A percentile compares a stretch with the other conserved stretches of the same genome.
These are phyloP conservation scores for Tanacetum coccineum DNA, from an alignment of 129 eudicot species.

Conservation along the genomic window DNA sequence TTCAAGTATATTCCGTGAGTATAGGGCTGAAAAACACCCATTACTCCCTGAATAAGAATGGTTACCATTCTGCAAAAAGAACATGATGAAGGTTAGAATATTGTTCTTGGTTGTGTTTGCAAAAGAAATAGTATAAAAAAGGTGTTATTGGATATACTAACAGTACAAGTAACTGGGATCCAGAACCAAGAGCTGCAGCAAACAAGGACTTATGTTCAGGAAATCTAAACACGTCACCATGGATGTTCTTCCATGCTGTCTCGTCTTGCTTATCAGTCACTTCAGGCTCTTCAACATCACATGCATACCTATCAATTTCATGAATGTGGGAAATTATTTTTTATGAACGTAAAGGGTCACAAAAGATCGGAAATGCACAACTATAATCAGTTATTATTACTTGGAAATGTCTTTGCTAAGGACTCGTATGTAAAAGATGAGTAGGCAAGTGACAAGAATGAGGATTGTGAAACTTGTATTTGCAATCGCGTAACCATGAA, in stretches of 20 bases:
- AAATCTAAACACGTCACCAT: slow-evolving; percentile 37
- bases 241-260: slow-evolving; percentile 5
- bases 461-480: slow-evolving; percentile 48
- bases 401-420: slow-evolving; percentile 64
- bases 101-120: too few species aligned
- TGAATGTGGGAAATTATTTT: too few species aligned
- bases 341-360: too few species aligned
- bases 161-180: slow-evolving; percentile 50
- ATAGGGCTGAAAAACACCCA: slow-evolving; percentile 1
- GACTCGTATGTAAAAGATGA: slow-evolving; percentile 46
- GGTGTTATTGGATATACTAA: slow-evolving; percentile 20
- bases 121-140: too few species aligned
- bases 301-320: slow-evolving; percentile 13
- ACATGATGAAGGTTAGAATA: too few species aligned
- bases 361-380: too few species aligned
- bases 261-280: neutral
- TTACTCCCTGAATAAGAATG: neutral
- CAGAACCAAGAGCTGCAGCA: slow-evolving; percentile 59
- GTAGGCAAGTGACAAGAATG: slow-evolving; percentile 40
- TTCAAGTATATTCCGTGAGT: neutral
- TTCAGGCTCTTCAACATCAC: neutral
- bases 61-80: too few species aligned
- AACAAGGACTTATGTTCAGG: slow-evolving; percentile 52
- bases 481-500: slow-evolving; percentile 43
- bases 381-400: slow-evolving; percentile 26